Percentiles rank a stretch among this genome's conserved stretches.
These are phyloP conservation scores for Cystofilobasidium ferigula DNA, from an alignment of 768 basidiomycete species.

Conservation along the genomic window DNA sequence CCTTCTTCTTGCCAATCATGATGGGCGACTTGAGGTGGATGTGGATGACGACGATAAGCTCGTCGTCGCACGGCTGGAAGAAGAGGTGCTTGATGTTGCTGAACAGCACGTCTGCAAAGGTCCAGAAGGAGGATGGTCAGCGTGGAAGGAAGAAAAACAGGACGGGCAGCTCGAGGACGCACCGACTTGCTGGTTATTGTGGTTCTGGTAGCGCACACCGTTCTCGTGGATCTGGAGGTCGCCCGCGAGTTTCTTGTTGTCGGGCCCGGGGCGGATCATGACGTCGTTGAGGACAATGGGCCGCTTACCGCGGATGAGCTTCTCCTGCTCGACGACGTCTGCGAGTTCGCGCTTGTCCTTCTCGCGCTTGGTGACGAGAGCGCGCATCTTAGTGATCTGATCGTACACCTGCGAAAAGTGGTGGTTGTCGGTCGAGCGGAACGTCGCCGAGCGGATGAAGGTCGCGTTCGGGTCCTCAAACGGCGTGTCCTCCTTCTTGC, in stretches of 20 bases:
- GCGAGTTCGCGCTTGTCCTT: conserved; percentile 98
- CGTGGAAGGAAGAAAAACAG: neutral
- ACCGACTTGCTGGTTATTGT: conserved; percentile 84
- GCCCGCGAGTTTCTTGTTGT: conserved; percentile 82
- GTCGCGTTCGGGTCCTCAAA: conserved; percentile 95
- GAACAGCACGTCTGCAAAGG: conserved; percentile 68
- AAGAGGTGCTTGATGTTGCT: conserved; percentile 96
- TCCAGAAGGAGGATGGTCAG: neutral
- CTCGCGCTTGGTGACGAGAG: conserved; percentile 91
- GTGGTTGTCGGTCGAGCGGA: conserved; percentile 76
- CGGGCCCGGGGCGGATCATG: conserved; percentile 82
- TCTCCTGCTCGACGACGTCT: conserved; percentile 88
- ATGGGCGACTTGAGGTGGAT: conserved; percentile 88
- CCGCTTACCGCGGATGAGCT: conserved; percentile 43
- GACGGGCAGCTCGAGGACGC: conserved; percentile 32
- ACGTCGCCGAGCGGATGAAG: conserved; percentile 89
- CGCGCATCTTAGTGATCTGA: conserved; percentile 89
- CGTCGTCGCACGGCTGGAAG: conserved; percentile 97
- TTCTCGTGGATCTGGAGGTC: conserved; percentile 98
- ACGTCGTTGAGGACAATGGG: conserved; percentile 81
- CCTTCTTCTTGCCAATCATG: conserved; percentile 98
- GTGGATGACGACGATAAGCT: conserved; percentile 86
- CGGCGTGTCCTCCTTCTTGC: conserved; percentile 97
- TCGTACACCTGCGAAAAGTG: conserved; percentile 81
- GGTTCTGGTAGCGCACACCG: conserved; percentile 83